Base-by-base conservation (phyloP, 768 basidiomycete species). In the Collybia nuda region DNA sequence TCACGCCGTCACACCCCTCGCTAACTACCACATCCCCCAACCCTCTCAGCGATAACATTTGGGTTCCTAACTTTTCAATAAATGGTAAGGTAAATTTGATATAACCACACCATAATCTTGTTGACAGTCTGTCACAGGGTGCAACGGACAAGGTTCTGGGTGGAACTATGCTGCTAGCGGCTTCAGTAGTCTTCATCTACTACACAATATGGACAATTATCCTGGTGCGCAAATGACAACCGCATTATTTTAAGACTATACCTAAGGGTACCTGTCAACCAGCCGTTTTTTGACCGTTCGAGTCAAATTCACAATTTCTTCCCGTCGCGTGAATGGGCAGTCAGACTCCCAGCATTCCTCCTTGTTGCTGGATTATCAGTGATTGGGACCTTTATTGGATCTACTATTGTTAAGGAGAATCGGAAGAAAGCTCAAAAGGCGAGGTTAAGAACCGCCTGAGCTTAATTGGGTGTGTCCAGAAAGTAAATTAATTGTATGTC, bases 151-250 rank as follows among this genome's bases (percentile, higher is more conserved):
- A 90, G 73, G 72, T 77, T 38, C 69, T 93, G 8, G 94, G 94
- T 44, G 81, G 85, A 24, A 58, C 73, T 38, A 91, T 96, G 88
- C 81, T 97, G 63, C 74, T 90, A 55, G 76, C 80, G 54, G 91
- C 92, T 28, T 78, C 81, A 5, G 66, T 83, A 39, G 81, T 90
- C 32, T 96, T 96, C 72, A 72, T 79, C 8, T 98, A 98, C 67
- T 98, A 98, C 67, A 93, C 95, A 1, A 76, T 80, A 22, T 98
- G 95, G 95, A 86, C 93, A 12, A 78, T 97, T 47, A 71, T 98
- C 44, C 79, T 95, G 47, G 94, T 93, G 56, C 60, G 87, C 68
- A 17, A 17, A 12, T 22, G 17, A 12, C 23, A 35, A 26, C n/a
- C 11, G 32, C 52, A 17, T 26, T 46, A 29, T 35, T 29, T 38